phyloP scores from a whole-genome alignment of 495 filamentous ascomycete genomes.

The Penicillium parvum region DNA sequence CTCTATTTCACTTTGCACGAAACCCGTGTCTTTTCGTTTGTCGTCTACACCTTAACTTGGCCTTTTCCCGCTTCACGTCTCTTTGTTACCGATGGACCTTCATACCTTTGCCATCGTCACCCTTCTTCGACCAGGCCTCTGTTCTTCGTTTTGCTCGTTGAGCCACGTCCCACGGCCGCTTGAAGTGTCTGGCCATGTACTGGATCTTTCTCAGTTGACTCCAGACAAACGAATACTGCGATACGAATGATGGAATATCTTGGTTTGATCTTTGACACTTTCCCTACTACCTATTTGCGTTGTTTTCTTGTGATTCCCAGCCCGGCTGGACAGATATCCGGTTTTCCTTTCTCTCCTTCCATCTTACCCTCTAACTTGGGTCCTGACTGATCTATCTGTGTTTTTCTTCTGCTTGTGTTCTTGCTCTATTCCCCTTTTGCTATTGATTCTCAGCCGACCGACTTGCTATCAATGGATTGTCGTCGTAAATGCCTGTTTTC shows the following conservation, averaged over 20 bases:
- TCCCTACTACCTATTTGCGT: not conserved
- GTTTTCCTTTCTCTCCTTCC: slow-evolving; percentile 5
- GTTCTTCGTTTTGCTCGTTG: slow-evolving; percentile 19
- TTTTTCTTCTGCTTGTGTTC: slow-evolving; percentile 8
- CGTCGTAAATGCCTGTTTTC: not conserved
- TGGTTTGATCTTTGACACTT: slow-evolving; percentile 3
- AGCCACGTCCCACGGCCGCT: slow-evolving; percentile 5
- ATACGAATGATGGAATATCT: slow-evolving; percentile 12
- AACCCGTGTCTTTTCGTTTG: slow-evolving; percentile 6
- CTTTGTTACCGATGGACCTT: not conserved
- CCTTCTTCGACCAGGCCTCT: slow-evolving; percentile 6
- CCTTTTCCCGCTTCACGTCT: not conserved
- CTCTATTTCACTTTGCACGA: not conserved
- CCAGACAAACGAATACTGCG: slow-evolving; percentile 14
- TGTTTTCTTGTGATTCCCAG: not conserved
- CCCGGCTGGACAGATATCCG: slow-evolving; percentile 15
- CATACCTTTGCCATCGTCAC: not conserved
- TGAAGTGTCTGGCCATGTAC: not conserved
- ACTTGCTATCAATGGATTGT: too few relatives aligned
- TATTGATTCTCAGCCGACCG: slow-evolving; percentile 17
- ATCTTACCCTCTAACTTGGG: slow-evolving; percentile 3
- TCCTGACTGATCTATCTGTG: not conserved
- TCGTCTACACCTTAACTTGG: slow-evolving; percentile 7
- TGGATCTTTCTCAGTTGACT: too few relatives aligned
- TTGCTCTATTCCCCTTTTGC: slow-evolving; percentile 35